phyloP scores from a whole-genome alignment of 2,329 filamentous ascomycete genomes.

The Ceratocystis lukuohia region DNA sequence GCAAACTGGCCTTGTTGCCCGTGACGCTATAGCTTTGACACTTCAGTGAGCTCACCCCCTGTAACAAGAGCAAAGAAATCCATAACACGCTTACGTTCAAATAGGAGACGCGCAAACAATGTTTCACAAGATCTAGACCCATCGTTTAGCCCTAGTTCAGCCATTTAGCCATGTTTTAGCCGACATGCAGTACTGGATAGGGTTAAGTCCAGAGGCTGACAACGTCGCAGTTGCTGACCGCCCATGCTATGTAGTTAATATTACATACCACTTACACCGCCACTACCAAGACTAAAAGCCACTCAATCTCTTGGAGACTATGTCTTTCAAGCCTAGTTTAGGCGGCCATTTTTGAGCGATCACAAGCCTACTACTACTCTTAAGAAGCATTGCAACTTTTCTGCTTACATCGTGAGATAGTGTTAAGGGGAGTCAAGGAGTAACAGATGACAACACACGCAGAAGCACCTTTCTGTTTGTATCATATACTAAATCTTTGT shows the following conservation, averaged over 20 bases:
- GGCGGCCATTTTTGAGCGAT: background rate
- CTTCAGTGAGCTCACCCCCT: slow-evolving; percentile 1
- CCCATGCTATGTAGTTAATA: background rate
- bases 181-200: background rate
- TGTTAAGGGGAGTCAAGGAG: background rate
- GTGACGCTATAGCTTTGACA: background rate
- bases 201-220: background rate
- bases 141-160: no score
- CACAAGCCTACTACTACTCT: background rate
- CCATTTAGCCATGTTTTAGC: background rate
- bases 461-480: background rate
- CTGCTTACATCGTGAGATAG: background rate
- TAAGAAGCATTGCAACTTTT: background rate
- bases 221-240: background rate
- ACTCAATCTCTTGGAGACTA: background rate
- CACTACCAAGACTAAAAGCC: background rate
- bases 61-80: background rate
- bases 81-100: background rate
- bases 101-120: background rate
- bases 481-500: background rate
- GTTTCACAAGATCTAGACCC: background rate
- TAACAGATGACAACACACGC: background rate
- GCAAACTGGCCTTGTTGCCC: slow-evolving; percentile 9
- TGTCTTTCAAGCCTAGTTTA: background rate
- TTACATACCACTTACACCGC: background rate